A percentile compares a stretch with the other conserved stretches of the same genome.
phyloP scores from a whole-genome alignment of 805 yeast genomes.

The Ogataea glucozyma region DNA sequence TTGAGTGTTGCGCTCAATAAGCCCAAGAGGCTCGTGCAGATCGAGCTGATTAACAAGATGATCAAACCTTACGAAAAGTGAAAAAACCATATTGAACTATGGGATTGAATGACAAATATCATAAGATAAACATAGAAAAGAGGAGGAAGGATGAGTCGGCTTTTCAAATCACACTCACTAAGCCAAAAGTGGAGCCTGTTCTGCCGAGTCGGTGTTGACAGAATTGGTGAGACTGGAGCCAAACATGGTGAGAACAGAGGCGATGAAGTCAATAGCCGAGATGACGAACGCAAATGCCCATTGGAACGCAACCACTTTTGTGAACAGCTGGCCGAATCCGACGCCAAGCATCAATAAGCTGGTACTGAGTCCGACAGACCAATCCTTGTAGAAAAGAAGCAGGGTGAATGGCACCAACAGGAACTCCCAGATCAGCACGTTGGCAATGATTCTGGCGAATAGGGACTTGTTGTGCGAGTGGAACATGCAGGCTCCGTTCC shows the following conservation, averaged over 20 bases:
- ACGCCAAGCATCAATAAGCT: slow-evolving; percentile 62
- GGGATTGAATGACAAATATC: background rate
- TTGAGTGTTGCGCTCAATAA: slow-evolving; percentile 53
- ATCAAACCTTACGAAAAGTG: slow-evolving; percentile 28
- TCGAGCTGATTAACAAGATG: slow-evolving; percentile 43
- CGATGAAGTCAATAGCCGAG: slow-evolving; percentile 54
- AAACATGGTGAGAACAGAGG: slow-evolving; percentile 48
- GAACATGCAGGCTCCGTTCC: slow-evolving; percentile 82
- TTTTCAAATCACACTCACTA: slow-evolving; percentile 10
- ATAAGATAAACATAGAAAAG: too few species aligned
- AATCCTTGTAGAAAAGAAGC: slow-evolving; percentile 64
- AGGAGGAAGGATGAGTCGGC: too few species aligned
- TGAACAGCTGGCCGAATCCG: slow-evolving; percentile 68
- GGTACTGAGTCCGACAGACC: slow-evolving; percentile 64
- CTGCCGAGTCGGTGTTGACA: slow-evolving; percentile 21
- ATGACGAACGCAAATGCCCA: slow-evolving; percentile 82
- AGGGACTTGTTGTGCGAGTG: slow-evolving; percentile 55
- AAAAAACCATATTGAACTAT: background rate
- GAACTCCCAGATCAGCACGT: slow-evolving; percentile 76
- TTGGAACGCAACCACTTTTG: slow-evolving; percentile 73
- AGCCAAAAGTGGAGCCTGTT: slow-evolving; percentile 38
- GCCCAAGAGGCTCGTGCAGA: slow-evolving; percentile 37
- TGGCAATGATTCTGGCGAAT: slow-evolving; percentile 68
- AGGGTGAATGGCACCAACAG: slow-evolving; percentile 62
- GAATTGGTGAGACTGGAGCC: slow-evolving; percentile 32